Percentiles rank a stretch among this genome's conserved stretches.
Evolutionary conservation across 2,329 filamentous ascomycete species (phyloP).

Genomic region (Neurospora sp.): DNA sequence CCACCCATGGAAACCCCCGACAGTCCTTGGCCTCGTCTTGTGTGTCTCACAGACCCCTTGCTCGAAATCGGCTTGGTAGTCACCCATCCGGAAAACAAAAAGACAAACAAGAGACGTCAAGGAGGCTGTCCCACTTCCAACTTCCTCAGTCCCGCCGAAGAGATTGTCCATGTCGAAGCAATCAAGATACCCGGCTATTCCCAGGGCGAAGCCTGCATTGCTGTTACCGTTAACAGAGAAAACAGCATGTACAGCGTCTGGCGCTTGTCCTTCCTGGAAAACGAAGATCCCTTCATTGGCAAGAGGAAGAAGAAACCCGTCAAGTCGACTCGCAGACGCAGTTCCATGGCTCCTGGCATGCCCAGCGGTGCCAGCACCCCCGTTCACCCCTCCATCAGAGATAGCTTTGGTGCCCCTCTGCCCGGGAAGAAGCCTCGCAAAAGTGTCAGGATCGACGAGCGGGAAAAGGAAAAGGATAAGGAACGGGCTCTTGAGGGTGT

Average conservation of each 20-base stretch:
- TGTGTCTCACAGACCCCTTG: slow-evolving; percentile 76
- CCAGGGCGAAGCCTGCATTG: slow-evolving; percentile 52
- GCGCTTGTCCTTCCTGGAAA: slow-evolving; percentile 67
- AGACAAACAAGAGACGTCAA: slow-evolving; percentile 14
- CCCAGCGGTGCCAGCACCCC: slow-evolving; percentile 71
- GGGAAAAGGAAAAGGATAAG: slow-evolving; percentile 28
- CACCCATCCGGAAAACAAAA: slow-evolving; percentile 37
- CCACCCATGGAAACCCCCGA: slow-evolving; percentile 40
- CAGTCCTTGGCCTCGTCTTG: slow-evolving; percentile 62
- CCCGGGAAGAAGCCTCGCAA: slow-evolving; percentile 44
- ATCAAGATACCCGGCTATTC: slow-evolving; percentile 43
- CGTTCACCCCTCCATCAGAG: slow-evolving; percentile 57
- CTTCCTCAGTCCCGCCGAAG: slow-evolving; percentile 66
- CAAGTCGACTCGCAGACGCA: slow-evolving; percentile 42
- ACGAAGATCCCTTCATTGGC: slow-evolving; percentile 47
- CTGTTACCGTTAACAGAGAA: slow-evolving; percentile 72
- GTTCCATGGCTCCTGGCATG: slow-evolving; percentile 57
- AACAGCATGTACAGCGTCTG: slow-evolving; percentile 74
- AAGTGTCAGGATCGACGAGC: slow-evolving; percentile 31
- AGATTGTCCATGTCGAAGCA: slow-evolving; percentile 73
- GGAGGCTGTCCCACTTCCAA: slow-evolving; percentile 30
- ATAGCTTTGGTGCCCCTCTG: slow-evolving; percentile 60
- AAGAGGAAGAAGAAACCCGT: slow-evolving; percentile 35
- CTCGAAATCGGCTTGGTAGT: slow-evolving; percentile 79
- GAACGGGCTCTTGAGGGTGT: slow-evolving; percentile 49